These are phyloP conservation scores for Hypoxylon sp. DNA, from an alignment of 2,329 filamentous ascomycete genomes.

Conservation along the genomic window DNA sequence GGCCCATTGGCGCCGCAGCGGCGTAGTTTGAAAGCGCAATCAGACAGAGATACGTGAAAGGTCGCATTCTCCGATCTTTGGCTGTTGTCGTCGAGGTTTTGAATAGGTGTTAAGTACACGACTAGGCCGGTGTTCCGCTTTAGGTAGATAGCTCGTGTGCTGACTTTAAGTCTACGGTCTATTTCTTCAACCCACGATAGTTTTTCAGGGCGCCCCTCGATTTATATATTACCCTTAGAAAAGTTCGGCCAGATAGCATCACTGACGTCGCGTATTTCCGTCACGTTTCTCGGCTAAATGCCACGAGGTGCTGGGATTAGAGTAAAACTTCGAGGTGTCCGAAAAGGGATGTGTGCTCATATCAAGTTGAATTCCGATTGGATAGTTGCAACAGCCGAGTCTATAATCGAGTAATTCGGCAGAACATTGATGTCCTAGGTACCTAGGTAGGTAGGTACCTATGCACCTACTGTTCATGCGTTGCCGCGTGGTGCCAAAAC, in stretches of 20 bases:
- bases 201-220: background rate
- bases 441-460: too few species aligned
- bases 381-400: slow-evolving; percentile 27
- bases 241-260: slow-evolving; percentile 4
- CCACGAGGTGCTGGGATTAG: slow-evolving; percentile 5
- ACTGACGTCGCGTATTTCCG: slow-evolving; percentile 12
- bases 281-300: slow-evolving; percentile 36
- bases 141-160: background rate
- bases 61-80: background rate
- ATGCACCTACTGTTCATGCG: background rate
- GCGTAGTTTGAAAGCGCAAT: background rate
- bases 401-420: background rate
- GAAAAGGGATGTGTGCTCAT: slow-evolving; percentile 5
- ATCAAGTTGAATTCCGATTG: slow-evolving; percentile 21
- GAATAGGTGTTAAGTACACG: background rate
- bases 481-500: background rate
- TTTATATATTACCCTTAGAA: slow-evolving; percentile 33
- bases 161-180: background rate
- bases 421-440: background rate
- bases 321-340: background rate
- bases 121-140: background rate
- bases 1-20: slow-evolving; percentile 10
- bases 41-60: background rate
- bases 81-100: background rate
- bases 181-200: background rate